phyloP scores from a whole-genome alignment of 2,329 filamentous ascomycete genomes.

The Calonectria pauciramosa region DNA sequence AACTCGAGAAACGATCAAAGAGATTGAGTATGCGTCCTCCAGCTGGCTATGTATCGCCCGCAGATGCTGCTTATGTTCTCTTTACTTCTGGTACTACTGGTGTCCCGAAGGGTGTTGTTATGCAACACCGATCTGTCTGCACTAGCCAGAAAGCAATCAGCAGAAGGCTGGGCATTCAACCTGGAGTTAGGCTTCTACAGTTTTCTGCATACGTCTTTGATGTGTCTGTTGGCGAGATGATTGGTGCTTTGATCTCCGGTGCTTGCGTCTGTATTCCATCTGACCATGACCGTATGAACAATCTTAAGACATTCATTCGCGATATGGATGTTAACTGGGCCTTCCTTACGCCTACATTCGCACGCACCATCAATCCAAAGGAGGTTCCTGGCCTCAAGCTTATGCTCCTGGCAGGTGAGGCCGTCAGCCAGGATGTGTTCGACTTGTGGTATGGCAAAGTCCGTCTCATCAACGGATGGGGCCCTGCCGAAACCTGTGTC shows the following conservation, averaged over 20 bases:
- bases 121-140: slow-evolving; percentile 36
- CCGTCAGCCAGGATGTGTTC: slow-evolving; percentile 5
- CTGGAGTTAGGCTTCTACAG: slow-evolving; percentile 20
- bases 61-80: slow-evolving; percentile 32
- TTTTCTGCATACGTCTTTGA: slow-evolving; percentile 27
- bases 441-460: slow-evolving; percentile 12
- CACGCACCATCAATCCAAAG: slow-evolving; percentile 13
- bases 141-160: slow-evolving; percentile 22
- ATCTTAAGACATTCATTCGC: slow-evolving; percentile 4
- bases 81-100: slow-evolving; percentile 47
- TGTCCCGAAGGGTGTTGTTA: slow-evolving; percentile 40
- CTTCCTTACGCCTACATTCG: slow-evolving; percentile 19
- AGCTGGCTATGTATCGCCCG: not conserved
- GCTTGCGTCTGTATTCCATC: slow-evolving; percentile 30
- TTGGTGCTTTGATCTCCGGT: slow-evolving; percentile 15
- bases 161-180: slow-evolving; percentile 11
- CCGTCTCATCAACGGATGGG: slow-evolving; percentile 11
- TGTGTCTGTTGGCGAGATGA: slow-evolving; percentile 22
- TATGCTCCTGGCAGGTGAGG: slow-evolving; percentile 17
- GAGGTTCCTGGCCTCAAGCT: slow-evolving; percentile 13
- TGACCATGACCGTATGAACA: slow-evolving; percentile 11
- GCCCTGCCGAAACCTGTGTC: slow-evolving; percentile 1
- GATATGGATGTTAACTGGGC: slow-evolving; percentile 11
- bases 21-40: slow-evolving; percentile 2
- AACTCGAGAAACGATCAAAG: slow-evolving; percentile 6